A percentile compares a stretch with the other conserved stretches of the same genome.
Conservation (phyloP, 163 green algal species). For the Scenedesmus sp. region DNA sequence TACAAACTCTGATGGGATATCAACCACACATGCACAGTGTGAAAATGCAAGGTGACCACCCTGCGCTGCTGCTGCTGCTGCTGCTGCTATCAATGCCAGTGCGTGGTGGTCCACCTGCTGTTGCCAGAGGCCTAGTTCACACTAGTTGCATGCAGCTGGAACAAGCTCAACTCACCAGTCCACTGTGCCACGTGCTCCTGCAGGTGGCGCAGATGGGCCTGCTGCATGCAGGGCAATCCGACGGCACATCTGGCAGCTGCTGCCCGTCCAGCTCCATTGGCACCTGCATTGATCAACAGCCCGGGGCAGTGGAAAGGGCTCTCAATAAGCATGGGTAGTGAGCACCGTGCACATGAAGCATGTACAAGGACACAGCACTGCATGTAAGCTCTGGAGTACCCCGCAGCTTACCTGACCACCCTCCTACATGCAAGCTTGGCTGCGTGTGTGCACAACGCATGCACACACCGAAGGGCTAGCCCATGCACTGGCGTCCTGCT, state of each 20-base stretch:
- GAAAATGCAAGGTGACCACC: no score
- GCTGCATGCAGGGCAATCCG: slow-evolving; percentile 35
- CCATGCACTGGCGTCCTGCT: no score
- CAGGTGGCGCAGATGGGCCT: slow-evolving; percentile 39
- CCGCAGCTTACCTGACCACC: no score
- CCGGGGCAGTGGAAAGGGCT: background rate
- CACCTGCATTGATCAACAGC: background rate
- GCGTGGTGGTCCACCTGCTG: background rate
- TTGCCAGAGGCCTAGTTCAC: background rate
- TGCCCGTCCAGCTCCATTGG: slow-evolving; percentile 6
- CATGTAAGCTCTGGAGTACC: no score
- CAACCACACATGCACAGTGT: no score
- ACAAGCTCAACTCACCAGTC: slow-evolving; percentile 7
- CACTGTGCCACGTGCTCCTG: slow-evolving; percentile 49
- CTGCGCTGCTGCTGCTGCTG: background rate
- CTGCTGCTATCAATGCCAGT: background rate
- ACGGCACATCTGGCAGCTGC: slow-evolving; percentile 38
- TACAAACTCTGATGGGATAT: no score
- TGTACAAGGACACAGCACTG: no score
- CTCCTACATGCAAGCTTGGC: no score
- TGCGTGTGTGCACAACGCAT: no score
- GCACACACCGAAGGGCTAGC: no score
- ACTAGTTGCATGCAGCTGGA: background rate
- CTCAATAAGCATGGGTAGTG: no score
- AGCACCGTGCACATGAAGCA: background rate